Conservation (phyloP, 1,139 yeast species). For the Nakaseomyces bracarensis region DNA sequence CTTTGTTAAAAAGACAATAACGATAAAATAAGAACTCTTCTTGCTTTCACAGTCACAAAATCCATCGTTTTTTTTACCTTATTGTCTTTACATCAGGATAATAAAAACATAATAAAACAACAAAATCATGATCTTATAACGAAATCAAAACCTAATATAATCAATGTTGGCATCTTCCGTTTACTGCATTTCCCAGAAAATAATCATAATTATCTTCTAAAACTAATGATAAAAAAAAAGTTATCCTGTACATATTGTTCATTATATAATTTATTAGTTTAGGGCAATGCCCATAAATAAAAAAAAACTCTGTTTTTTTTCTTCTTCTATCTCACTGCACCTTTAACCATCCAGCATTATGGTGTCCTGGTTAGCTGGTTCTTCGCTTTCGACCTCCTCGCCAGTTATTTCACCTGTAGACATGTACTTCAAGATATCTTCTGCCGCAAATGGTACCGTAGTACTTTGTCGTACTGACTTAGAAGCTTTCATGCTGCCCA, state of each 20-base stretch:
- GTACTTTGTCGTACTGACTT: slow-evolving; percentile 6
- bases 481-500: neutral
- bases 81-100: too few relatives aligned
- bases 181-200: slow-evolving; percentile 5
- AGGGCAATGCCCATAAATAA: neutral
- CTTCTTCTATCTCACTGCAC: too few relatives aligned
- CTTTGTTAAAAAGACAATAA: too few relatives aligned
- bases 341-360: slow-evolving; percentile 1
- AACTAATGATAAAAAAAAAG: neutral
- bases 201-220: too few relatives aligned
- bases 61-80: too few relatives aligned
- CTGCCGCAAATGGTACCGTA: slow-evolving; percentile 28
- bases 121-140: neutral
- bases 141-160: neutral
- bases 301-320: too few relatives aligned
- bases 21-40: too few relatives aligned
- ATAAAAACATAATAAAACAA: neutral
- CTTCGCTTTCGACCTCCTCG: neutral
- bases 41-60: too few relatives aligned
- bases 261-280: neutral
- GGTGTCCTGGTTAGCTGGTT: neutral
- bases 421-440: slow-evolving; percentile 35
- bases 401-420: slow-evolving; percentile 33
- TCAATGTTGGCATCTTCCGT: neutral
- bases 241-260: slow-evolving; percentile 1